Base-by-base conservation (phyloP, 768 basidiomycete species). In the Rhizopogon salebrosus region DNA sequence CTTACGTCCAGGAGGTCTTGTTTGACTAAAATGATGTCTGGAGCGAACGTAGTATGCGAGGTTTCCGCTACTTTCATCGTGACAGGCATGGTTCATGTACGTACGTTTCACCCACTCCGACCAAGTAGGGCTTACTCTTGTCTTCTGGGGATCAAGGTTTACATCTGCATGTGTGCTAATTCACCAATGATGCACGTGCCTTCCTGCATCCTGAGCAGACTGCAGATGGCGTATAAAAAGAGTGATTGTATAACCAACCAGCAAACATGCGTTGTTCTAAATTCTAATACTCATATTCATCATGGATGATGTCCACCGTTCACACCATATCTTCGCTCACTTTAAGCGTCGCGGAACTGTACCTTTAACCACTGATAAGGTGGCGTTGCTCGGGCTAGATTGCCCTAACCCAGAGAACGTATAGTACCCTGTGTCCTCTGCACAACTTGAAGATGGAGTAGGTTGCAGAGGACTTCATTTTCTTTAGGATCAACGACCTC, bases 401-500 rank as follows among this genome's bases (percentile, higher is more conserved):
- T 5, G 41, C 27, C 52, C 52, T 31, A 24, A 53, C 36, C 45
- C 27, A 18, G 24, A 23, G 20, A 53, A 53, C 18, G 22, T 53
- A 16, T 31, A 22, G 4, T 29, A 31, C 4, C 1, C 14, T 37
- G 24, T 31, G 6, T 16, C 27, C 10, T 39, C 14, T 4, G 38
- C 16, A 14, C 5, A 13, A n/a, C 22, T 53, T 31, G 18, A 29
- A 11, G 4, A 16, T 26, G 22, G 26, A 31, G 40, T 53, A 53
- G 52, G 22, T 37, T 4, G 45, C 45, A 20, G 45, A 53, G 24
- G 23, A 14, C 27, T 53, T 53, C 36, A 40, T 53, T 7, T 53
- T 53, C 52, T 53, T 53, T 38, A 43, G 52, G 18, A 53, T 53
- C 27, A 34, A 14, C n/a, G 27, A 53, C 20, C 45, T 41, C 36